Conservation (phyloP, 2,329 filamentous ascomycete genomes). For the Aspergillus neoniger region DNA sequence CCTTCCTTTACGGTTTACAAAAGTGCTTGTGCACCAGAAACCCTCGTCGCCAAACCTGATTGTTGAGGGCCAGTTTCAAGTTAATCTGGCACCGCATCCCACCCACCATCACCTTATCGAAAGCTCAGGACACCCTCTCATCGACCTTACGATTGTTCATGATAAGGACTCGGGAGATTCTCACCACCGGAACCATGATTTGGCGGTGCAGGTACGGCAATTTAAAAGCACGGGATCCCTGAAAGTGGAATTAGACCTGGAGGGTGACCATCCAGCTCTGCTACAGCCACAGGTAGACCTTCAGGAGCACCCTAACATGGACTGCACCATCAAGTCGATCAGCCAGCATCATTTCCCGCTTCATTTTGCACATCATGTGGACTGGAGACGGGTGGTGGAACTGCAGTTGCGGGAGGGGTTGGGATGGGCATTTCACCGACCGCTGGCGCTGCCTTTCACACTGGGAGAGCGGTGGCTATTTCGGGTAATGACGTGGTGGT, state of each 20-base stretch:
- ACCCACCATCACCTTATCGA: constrained; percentile 11
- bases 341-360: constrained; percentile 24
- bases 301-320: constrained; percentile 19
- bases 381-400: constrained; percentile 21
- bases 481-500: constrained; percentile 20
- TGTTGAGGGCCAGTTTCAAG: constrained; percentile 14
- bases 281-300: constrained; percentile 20
- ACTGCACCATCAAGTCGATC: constrained; percentile 20
- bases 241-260: constrained; percentile 19
- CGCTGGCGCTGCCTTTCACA: constrained; percentile 19
- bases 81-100: constrained; percentile 12
- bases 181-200: constrained; percentile 11
- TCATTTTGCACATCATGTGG: constrained; percentile 22
- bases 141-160: constrained; percentile 17
- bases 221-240: constrained; percentile 15
- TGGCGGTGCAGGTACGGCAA: constrained; percentile 16
- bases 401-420: constrained; percentile 21
- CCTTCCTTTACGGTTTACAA: constrained; percentile 15
- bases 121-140: constrained; percentile 9
- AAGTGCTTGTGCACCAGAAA: constrained; percentile 7
- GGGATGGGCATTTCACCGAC: constrained; percentile 18
- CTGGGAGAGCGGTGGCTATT: constrained; percentile 15
- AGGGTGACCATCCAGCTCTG: constrained; percentile 15
- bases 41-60: constrained; percentile 17
- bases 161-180: constrained; percentile 2